phyloP scores from a whole-genome alignment of 208 protist genomes.

The Leishmania arabica region DNA sequence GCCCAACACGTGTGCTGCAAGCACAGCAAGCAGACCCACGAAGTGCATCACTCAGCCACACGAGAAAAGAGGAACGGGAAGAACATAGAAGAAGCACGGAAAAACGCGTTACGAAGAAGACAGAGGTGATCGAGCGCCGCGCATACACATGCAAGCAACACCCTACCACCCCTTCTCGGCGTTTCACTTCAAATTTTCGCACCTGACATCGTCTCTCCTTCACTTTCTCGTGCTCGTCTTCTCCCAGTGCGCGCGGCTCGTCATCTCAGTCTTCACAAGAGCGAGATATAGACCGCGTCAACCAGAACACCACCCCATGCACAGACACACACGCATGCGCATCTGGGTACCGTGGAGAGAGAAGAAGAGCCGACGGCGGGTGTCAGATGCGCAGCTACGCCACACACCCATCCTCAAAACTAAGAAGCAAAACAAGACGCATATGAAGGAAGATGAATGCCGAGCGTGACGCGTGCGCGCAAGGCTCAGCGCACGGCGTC shows the following conservation, averaged over 20 bases:
- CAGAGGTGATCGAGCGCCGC: background rate
- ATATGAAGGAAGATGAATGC: background rate
- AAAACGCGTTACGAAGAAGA: background rate
- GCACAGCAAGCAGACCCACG: background rate
- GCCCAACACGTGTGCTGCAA: background rate
- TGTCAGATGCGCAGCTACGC: background rate
- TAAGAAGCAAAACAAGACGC: background rate
- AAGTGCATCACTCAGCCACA: background rate
- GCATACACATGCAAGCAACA: slow-evolving; percentile 29
- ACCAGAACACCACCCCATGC: background rate
- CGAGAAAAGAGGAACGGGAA: background rate
- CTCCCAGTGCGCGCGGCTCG: background rate
- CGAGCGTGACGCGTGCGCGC: background rate
- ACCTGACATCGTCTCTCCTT: background rate
- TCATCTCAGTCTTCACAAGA: background rate
- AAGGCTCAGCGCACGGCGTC: background rate
- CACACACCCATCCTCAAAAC: background rate
- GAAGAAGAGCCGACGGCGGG: background rate
- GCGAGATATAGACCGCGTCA: background rate
- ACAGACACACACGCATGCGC: background rate
- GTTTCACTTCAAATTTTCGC: background rate
- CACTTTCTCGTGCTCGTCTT: background rate
- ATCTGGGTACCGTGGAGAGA: background rate
- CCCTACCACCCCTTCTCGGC: background rate
- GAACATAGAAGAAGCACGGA: background rate